phyloP scores from a whole-genome alignment of 163 green algal genomes.

The Chlorella variabilis region DNA sequence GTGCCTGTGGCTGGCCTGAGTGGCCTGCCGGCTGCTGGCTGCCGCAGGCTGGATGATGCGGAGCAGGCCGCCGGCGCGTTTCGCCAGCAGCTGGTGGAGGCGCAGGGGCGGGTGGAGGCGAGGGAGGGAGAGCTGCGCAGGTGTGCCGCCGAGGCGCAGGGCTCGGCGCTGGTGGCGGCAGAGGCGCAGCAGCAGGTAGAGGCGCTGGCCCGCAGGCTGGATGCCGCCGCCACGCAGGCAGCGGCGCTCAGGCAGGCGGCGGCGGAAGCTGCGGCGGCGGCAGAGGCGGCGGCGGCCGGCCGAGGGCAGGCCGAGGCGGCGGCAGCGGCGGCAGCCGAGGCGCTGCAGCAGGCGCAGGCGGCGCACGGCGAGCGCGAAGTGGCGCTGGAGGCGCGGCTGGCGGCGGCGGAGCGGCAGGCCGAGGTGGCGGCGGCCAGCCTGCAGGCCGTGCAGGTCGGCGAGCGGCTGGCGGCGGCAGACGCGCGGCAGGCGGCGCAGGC shows the following conservation, averaged over 20 bases:
- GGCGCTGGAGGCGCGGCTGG: not conserved
- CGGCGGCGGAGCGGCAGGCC: not conserved
- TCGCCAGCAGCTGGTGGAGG: slow-evolving; percentile 27
- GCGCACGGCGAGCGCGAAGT: not conserved
- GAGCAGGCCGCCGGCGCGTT: not conserved
- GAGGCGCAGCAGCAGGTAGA: slow-evolving; percentile 17
- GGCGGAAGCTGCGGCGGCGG: not conserved
- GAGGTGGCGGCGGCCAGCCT: not conserved
- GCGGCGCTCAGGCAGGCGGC: not conserved
- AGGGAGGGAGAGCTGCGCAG: not conserved
- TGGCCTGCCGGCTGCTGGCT: no score
- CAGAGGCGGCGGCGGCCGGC: not conserved
- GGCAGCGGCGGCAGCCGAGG: not conserved
- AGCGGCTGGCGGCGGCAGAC: not conserved
- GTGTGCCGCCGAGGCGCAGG: not conserved
- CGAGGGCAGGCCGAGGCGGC: not conserved
- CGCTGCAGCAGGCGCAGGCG: not conserved
- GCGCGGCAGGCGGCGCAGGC: not conserved
- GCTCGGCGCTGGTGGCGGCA: not conserved
- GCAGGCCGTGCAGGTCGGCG: not conserved
- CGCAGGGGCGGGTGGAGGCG: slow-evolving; percentile 4
- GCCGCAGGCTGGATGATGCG: slow-evolving; percentile 22
- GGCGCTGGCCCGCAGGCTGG: slow-evolving; percentile 3
- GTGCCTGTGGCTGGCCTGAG: not conserved
- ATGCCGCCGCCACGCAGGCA: not conserved